These are phyloP conservation scores for Lactarius psammicola DNA, from an alignment of 768 basidiomycete genomes.

Conservation along the genomic window DNA sequence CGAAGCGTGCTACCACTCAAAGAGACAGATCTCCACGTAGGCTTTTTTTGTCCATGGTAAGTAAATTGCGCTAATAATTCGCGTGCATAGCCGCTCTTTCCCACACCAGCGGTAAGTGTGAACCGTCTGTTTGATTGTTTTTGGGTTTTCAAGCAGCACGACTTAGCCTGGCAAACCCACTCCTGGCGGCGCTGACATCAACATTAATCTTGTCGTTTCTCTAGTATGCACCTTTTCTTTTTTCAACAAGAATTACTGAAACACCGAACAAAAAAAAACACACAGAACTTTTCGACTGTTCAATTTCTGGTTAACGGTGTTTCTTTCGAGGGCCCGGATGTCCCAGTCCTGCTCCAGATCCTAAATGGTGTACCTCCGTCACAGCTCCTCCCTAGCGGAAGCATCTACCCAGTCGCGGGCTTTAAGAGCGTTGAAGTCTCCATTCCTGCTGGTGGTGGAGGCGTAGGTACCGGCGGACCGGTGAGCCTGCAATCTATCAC, in stretches of 20 bases:
- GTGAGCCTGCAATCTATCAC: background rate
- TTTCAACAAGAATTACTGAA: background rate
- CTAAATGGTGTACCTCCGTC: conserved; percentile 35
- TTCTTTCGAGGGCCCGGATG: conserved; percentile 41
- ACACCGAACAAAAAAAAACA: background rate
- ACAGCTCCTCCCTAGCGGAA: conserved; percentile 47
- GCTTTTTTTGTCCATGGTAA: background rate
- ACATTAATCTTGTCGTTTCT: background rate
- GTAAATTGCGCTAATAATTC: conserved; percentile 7
- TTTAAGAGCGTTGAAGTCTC: conserved; percentile 48
- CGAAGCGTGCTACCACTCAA: background rate
- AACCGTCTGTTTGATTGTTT: background rate
- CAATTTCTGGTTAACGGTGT: conserved; percentile 39
- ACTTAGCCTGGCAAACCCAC: background rate
- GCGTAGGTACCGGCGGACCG: background rate
- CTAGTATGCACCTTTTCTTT: conserved; percentile 14
- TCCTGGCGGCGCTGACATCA: conserved; percentile 19
- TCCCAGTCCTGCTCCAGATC: conserved; percentile 56
- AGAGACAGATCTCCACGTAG: conserved; percentile 21
- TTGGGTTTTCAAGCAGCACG: background rate
- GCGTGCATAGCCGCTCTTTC: conserved; percentile 5
- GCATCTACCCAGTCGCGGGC: conserved; percentile 44
- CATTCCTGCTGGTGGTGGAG: background rate
- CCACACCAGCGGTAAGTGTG: conserved; percentile 18
- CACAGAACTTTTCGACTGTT: background rate